Base-by-base conservation (phyloP, 768 basidiomycete species). In the Russula compacta region DNA sequence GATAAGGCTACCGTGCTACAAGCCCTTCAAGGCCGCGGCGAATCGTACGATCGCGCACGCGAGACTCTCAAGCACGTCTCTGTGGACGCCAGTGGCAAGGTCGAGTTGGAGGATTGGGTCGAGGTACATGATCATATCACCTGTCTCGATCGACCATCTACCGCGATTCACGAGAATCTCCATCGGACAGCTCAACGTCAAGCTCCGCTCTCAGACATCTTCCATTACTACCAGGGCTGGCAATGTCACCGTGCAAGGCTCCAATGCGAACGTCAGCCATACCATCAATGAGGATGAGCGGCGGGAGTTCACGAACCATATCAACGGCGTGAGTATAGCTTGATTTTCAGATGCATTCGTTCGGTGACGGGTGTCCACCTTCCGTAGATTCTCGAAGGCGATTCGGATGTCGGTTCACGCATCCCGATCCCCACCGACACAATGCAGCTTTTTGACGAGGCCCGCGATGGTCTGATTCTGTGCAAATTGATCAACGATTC, bases 401-500 rank as follows among this genome's bases (percentile, higher is more conserved):
- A 98, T 71, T 71, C 84, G 36, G 97, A 97, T 71, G 79, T 98
- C 56, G 85, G 83, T 19, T 74, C 77, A 60, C 82, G 93, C 46
- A 82, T 92, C 65, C 95, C 95, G 6, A 95, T 98, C 64, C 95
- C 94, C 0, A 95, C 93, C 8, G 82, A 92, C 58, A 98, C 94
- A 19, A 97, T 98, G 95, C 97, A 99, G 67, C 81, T 99, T 65
- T 98, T 98, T 69, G 97, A 98, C 70, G 97, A 98, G 73, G 90
- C 87, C 74, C 83, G 87, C 69, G 95, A 99, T 69, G 97, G 95
- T 64, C 78, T 99, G 70, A 85, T 99, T 68, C 87, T 99, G 35
- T 97, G 90, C 75, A 98, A 98, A 80, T 86, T 98, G 66, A 93
- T 98, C 81, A 95, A 99, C 74, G 95, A 99, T 76, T 95, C 97